Base-by-base conservation (phyloP, 768 basidiomycete species). In the Kwoniella sp. region DNA sequence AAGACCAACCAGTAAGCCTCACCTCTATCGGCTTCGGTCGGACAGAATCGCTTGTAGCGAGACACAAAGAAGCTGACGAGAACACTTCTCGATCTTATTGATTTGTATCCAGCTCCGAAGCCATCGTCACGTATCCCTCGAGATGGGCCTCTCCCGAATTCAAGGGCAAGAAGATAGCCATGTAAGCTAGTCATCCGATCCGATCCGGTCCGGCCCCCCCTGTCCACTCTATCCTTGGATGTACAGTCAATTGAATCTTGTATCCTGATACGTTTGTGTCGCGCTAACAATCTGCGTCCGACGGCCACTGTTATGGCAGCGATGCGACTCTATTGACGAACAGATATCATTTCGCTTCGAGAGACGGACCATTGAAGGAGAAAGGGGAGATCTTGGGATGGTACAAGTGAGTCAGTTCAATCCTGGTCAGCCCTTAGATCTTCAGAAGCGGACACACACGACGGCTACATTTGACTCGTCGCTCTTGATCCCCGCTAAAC, bases 331-430 rank as follows among this genome's bases (percentile, higher is more conserved):
- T 81, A 1, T 31, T 81, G 60, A 79, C 79, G 0, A 79, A 75
- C 54, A 64, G 76, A 58, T 79, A 74, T 59, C 76, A 78, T 60
- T 81, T 78, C 55, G 73, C 75, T 38, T 60, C 59, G 17, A 57
- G 55, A 9, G 70, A 77, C 29, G 73, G 68, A n/a, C 64, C 65
- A 13, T 45, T 76, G 38, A 67, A 72, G 48, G 71, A 63, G 1
- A 81, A 78, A 66, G 73, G 70, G 17, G 71, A 70, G n/a, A 57
- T 77, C 13, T 66, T 79, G 4, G 75, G 76, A 12, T 81, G 79
- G 79, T 79, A 75, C 70, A 67, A 72, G 79, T 80, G 47, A 69
- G 79, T 64, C n/a, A n/a, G n/a, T n/a, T n/a, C n/a, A n/a, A n/a
- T n/a, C n/a, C n/a, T n/a, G n/a, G n/a, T n/a, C n/a, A n/a, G n/a